Evolutionary conservation across 495 filamentous ascomycete species (phyloP).

Genomic region (Aspergillus cavernicola): DNA sequence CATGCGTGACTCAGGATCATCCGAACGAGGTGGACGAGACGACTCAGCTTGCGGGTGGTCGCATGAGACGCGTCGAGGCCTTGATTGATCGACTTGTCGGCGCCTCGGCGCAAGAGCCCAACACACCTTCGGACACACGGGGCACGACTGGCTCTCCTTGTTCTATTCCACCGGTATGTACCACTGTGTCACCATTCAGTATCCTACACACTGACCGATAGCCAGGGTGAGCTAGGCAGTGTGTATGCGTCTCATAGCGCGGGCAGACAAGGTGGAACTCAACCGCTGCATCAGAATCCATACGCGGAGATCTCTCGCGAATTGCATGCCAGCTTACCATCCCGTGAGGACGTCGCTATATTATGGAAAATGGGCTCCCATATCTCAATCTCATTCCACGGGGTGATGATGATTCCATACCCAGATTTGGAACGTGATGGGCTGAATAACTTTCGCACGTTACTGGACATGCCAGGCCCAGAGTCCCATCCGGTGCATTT

Average conservation of each 20-base stretch:
- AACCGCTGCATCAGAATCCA: not conserved
- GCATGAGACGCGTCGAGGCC: too few species aligned
- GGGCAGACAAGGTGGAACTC: too few species aligned
- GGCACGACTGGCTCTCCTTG: too few species aligned
- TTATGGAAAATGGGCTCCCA: not conserved
- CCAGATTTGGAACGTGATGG: not conserved
- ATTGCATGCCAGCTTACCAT: not conserved
- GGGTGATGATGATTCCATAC: not conserved
- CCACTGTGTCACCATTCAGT: not conserved
- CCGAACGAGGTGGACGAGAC: slow-evolving; percentile 16
- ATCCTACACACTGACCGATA: too few species aligned
- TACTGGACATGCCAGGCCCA: not conserved
- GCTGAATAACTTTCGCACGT: not conserved
- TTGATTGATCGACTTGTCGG: too few species aligned
- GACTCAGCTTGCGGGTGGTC: not conserved
- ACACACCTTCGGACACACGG: too few species aligned
- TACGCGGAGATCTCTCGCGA: not conserved
- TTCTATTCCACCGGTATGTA: not conserved
- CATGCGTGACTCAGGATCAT: slow-evolving; percentile 40
- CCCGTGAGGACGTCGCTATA: not conserved
- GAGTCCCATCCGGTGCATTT: slow-evolving; percentile 2
- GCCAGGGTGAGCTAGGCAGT: too few species aligned
- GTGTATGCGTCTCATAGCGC: too few species aligned
- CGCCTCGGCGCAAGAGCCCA: too few species aligned
- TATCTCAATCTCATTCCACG: not conserved